A percentile compares a stretch with the other conserved stretches of the same genome.
Evolutionary conservation across 768 basidiomycete species (phyloP).

Genomic region (Sporobolomyces roseus): DNA sequence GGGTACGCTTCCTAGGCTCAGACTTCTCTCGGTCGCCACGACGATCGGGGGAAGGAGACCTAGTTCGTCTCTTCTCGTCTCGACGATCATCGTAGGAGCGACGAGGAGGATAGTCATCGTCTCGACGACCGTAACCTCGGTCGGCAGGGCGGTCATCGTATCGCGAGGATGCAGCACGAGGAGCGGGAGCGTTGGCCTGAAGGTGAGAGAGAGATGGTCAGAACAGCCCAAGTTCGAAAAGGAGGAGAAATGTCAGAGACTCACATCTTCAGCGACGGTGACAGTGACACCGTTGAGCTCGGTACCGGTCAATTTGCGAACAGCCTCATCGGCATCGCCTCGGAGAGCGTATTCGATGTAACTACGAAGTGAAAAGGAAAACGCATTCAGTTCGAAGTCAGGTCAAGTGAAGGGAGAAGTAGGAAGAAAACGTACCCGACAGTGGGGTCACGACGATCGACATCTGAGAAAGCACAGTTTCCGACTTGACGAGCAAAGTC

Average conservation of each 20-base stretch:
- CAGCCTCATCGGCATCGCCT: conserved; percentile 89
- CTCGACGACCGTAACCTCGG: conserved; percentile 24
- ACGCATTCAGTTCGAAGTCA: conserved; percentile 4
- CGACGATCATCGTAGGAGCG: conserved; percentile 60
- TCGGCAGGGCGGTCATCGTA: conserved; percentile 45
- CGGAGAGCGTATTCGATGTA: conserved; percentile 83
- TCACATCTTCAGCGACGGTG: conserved; percentile 55
- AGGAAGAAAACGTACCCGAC: conserved; percentile 71
- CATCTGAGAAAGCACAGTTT: conserved; percentile 88
- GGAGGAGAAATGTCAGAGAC: conserved; percentile 51
- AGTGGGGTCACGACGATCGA: conserved; percentile 77
- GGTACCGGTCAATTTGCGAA: conserved; percentile 75
- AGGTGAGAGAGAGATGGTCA: conserved; percentile 49
- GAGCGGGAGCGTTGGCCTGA: conserved; percentile 26
- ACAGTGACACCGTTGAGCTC: conserved; percentile 81
- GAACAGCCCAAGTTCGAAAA: conserved; percentile 51
- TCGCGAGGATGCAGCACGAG: conserved; percentile 22
- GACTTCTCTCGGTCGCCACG: conserved; percentile 54
- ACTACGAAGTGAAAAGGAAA: conserved; percentile 53
- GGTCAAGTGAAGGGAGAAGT: background rate
- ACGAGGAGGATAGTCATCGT: conserved; percentile 44
- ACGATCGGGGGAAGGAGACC: conserved; percentile 65
- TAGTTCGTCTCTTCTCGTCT: too few relatives aligned
- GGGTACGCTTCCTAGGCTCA: background rate
- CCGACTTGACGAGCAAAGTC: conserved; percentile 94